A percentile compares a stretch with the other conserved stretches of the same genome.
Evolutionary conservation across 495 filamentous ascomycete genomes (phyloP).

Genomic region (Ascobolus immersus): DNA sequence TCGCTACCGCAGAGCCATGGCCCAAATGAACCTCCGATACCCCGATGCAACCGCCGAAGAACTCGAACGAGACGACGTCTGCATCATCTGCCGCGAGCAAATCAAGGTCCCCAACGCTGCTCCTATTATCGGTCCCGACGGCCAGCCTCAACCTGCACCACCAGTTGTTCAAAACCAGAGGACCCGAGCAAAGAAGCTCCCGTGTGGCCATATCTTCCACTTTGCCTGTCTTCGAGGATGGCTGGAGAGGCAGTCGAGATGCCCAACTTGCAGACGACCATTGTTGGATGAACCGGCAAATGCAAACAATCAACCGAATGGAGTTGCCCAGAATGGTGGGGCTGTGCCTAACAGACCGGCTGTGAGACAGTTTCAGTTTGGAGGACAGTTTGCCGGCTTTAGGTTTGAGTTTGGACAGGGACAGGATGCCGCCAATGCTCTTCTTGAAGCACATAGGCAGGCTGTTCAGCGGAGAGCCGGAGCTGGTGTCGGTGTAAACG

Average conservation of each 20-base stretch:
- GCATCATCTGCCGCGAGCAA: constrained; percentile 92
- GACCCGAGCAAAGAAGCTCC: constrained; percentile 75
- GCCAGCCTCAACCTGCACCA: constrained; percentile 8
- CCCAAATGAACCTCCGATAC: constrained; percentile 77
- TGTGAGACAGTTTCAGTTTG: too few species aligned
- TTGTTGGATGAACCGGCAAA: constrained; percentile 27
- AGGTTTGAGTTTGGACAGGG: too few species aligned
- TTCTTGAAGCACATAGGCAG: too few species aligned
- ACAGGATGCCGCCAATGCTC: too few species aligned
- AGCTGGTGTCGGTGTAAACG: too few species aligned
- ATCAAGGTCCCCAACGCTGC: constrained; percentile 50
- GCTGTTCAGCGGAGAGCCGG: too few species aligned
- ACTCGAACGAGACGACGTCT: constrained; percentile 61
- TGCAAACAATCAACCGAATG: constrained; percentile 16
- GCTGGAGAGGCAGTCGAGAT: constrained; percentile 95
- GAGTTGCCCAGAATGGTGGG: too few species aligned
- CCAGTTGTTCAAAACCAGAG: constrained; percentile 37
- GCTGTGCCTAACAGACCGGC: too few species aligned
- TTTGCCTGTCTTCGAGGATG: constrained; percentile 84
- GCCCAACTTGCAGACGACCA: constrained; percentile 73
- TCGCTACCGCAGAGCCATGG: constrained; percentile 63
- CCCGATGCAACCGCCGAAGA: constrained; percentile 80
- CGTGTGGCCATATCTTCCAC: constrained; percentile 86
- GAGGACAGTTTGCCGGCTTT: too few species aligned
- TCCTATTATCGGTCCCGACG: constrained; percentile 17